phyloP scores from a whole-genome alignment of 2,329 filamentous ascomycete species.

The Monilinia vaccinii-corymbosi region DNA sequence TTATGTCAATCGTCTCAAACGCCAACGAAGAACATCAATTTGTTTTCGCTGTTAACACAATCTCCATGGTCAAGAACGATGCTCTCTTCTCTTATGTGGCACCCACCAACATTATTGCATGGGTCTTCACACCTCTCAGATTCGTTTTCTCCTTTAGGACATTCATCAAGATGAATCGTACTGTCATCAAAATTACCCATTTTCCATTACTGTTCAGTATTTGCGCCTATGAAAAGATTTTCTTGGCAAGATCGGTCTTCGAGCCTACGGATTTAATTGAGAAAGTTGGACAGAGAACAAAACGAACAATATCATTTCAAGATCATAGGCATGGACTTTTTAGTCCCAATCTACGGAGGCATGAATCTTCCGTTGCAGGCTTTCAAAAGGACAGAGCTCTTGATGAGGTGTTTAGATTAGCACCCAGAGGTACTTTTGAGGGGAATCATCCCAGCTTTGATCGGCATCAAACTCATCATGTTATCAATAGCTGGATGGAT shows the following conservation, averaged over 20 bases:
- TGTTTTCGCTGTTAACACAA: conserved; percentile 91
- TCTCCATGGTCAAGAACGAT: conserved; percentile 98
- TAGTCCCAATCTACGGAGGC: conserved; percentile 60
- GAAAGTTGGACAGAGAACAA: conserved; percentile 44
- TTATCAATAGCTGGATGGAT: conserved; percentile 88
- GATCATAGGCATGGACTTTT: conserved; percentile 53
- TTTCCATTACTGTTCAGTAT: conserved; percentile 81
- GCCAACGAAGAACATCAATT: conserved; percentile 90
- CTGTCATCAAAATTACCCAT: conserved; percentile 83
- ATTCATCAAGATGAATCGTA: conserved; percentile 82
- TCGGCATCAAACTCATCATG: conserved; percentile 65
- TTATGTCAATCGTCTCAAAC: conserved; percentile 90
- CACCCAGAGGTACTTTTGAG: conserved; percentile 55
- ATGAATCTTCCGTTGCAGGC: conserved; percentile 80
- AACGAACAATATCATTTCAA: conserved; percentile 45
- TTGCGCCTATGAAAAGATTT: conserved; percentile 74
- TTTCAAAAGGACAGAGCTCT: conserved; percentile 84
- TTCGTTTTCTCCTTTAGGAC: conserved; percentile 70
- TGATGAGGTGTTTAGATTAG: conserved; percentile 79
- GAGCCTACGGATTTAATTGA: conserved; percentile 84
- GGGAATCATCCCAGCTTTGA: conserved; percentile 53
- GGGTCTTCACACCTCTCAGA: conserved; percentile 75
- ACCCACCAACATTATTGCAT: conserved; percentile 84
- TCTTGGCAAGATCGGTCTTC: conserved; percentile 67
- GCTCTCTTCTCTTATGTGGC: conserved; percentile 89